Base-by-base conservation (phyloP, 148 eudicot genomes). In the Diospyros lotus region DNA sequence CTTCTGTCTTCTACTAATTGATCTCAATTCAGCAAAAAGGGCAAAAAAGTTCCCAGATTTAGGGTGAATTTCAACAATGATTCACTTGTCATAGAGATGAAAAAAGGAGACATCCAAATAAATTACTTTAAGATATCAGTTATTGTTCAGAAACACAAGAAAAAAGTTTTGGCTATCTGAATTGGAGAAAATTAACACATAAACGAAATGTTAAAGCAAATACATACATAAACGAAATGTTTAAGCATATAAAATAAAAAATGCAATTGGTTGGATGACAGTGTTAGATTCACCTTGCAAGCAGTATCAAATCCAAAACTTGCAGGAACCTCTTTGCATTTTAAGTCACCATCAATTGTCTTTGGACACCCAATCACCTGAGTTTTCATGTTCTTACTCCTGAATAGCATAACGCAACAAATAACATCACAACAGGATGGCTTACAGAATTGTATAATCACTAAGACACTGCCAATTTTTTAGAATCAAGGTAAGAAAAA, bases 271-370 rank as follows among this genome's bases (percentile, higher is more conserved):
- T 46, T 9, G 50, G 50, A 28, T 28, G 50, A 50, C 52, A 64
- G 14, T 55, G 17, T 17, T 38, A 69, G 81, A 58, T 74, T 84
- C 78, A 95, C 99, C 99, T 93, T 96, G 91, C 99, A 96, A 68
- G 99, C 99, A 75, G 99, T 96, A 83, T 96, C 99, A 89, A 96
- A 95, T 51, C 99, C 99, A 84, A 96, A 96, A 82, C 99, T 96
- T 58, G 82, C 69, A 9, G 99, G 99, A 67, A 93, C 99, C 78
- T 93, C 98, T 82, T 96, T 96, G 87, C 90, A 80, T 78, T 96
- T 95, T 58, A 96, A 86, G 82, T 96, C 99, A 75, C 99, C 99
- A 73, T 96, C 99, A 80, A 96, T 96, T 52, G 99, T 96, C 87
- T 96, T 95, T 45, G 99, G 99, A 81, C 99, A 96, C 69, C 99